These are phyloP conservation scores for Warburgia ugandensis DNA, from an alignment of 164 flowering plant genomes.

Conservation along the genomic window DNA sequence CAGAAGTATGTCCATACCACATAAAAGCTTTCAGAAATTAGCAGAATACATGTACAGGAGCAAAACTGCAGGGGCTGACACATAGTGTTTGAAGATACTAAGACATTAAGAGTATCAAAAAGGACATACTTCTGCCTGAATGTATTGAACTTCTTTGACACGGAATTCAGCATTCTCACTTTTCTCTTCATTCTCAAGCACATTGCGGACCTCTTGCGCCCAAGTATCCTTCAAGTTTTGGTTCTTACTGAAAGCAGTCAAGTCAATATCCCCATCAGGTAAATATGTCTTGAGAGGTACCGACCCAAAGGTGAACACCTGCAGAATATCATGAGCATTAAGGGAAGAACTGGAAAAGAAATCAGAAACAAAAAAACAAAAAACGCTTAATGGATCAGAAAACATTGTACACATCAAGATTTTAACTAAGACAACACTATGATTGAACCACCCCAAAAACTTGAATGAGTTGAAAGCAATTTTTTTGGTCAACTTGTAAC, in stretches of 20 bases:
- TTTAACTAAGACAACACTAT: too few species aligned
- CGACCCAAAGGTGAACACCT: constrained; percentile 95
- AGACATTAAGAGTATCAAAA: background rate
- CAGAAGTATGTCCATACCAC: too few species aligned
- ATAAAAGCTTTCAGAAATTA: too few species aligned
- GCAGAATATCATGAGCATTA: constrained; percentile 11
- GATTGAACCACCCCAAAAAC: too few species aligned
- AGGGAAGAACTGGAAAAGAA: background rate
- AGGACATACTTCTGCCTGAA: constrained; percentile 84
- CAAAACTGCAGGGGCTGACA: too few species aligned
- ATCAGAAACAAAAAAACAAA: background rate
- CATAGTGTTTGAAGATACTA: background rate
- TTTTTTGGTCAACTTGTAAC: too few species aligned
- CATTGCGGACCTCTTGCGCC: constrained; percentile 77
- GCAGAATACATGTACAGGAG: background rate
- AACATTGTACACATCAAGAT: too few species aligned
- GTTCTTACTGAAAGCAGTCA: constrained; percentile 63
- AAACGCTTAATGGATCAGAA: background rate
- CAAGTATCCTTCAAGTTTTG: constrained; percentile 69
- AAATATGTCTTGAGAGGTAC: constrained; percentile 95
- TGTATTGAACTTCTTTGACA: constrained; percentile 95
- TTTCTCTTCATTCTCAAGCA: constrained; percentile 85
- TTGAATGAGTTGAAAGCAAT: too few species aligned
- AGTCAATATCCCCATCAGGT: constrained; percentile 98
- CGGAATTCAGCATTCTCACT: constrained; percentile 86